Evolutionary conservation across 2,329 filamentous ascomycete genomes (phyloP).

Genomic region (Penicillium sp.): DNA sequence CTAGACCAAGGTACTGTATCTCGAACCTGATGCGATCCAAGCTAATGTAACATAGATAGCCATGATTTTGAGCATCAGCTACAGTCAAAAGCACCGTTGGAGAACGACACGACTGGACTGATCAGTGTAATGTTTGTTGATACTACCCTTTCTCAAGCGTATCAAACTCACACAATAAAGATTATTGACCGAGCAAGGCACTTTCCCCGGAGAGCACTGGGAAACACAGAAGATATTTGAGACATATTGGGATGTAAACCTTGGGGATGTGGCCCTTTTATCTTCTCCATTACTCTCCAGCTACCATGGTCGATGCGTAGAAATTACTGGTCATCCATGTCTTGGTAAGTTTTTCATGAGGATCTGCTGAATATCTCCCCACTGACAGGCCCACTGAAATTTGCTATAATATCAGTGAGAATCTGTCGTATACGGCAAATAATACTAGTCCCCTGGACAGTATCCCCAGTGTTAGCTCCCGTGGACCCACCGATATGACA

Average conservation of each 20-base stretch:
- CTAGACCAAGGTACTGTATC: neutral
- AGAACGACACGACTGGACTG: neutral
- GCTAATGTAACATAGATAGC: neutral
- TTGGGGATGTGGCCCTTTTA: neutral
- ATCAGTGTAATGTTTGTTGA: conserved; percentile 1
- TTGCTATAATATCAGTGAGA: conserved; percentile 23
- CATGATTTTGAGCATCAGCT: conserved; percentile 1
- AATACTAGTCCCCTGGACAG: conserved; percentile 21
- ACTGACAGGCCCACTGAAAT: conserved; percentile 14
- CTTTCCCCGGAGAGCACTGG: neutral
- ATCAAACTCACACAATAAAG: neutral
- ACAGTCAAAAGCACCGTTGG: neutral
- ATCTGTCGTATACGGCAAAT: conserved; percentile 19
- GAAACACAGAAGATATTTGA: neutral
- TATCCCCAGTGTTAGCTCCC: conserved; percentile 18
- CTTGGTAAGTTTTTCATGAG: neutral
- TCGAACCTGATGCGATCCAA: neutral
- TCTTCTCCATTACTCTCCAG: conserved; percentile 1
- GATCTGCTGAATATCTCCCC: neutral
- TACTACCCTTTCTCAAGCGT: neutral
- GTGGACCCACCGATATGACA: conserved; percentile 14
- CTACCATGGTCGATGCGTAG: conserved; percentile 2
- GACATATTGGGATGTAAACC: neutral
- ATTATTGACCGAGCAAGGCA: conserved; percentile 2
- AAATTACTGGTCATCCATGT: neutral